A percentile compares a stretch with the other conserved stretches of the same genome.
phyloP scores from a whole-genome alignment of 345 rosid genomes.

The Lumnitzera racemosa region DNA sequence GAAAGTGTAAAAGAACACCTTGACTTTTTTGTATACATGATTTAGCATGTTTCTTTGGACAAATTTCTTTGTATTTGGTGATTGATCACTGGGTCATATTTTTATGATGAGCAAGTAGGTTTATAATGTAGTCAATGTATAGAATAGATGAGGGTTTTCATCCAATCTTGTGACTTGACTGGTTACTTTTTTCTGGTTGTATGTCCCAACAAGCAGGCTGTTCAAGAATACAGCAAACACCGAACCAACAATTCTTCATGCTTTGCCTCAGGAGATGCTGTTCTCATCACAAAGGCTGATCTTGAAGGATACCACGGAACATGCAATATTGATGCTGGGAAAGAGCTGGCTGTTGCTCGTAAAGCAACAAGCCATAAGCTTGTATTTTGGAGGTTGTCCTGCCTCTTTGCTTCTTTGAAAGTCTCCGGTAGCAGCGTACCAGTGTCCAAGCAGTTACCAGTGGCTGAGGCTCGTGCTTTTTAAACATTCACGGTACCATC shows the following conservation, averaged over 20 bases:
- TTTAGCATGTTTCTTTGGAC: too few species aligned
- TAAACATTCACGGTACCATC: constrained; percentile 28
- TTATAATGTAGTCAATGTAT: too few species aligned
- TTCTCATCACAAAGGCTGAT: constrained; percentile 41
- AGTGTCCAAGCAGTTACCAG: constrained; percentile 17
- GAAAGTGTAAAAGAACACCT: too few species aligned
- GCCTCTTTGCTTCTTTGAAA: constrained; percentile 54
- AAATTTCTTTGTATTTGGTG: too few species aligned
- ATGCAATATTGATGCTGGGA: constrained; percentile 19
- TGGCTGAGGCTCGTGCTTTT: constrained; percentile 47
- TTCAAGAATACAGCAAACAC: constrained; percentile 35
- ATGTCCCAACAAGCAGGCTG: constrained; percentile 28
- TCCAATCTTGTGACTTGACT: too few species aligned
- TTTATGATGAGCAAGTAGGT: too few species aligned
- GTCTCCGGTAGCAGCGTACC: constrained; percentile 40
- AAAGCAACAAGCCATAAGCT: constrained; percentile 23
- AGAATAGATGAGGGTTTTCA: too few species aligned
- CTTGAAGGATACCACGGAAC: constrained; percentile 36
- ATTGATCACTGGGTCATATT: too few species aligned
- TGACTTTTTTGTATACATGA: too few species aligned
- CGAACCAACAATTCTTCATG: constrained; percentile 6
- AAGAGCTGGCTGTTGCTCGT: constrained; percentile 27
- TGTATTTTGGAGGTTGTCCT: constrained; percentile 38
- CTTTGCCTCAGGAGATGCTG: constrained; percentile 33
- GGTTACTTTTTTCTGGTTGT: too few species aligned